A percentile compares a stretch with the other conserved stretches of the same genome.
These are phyloP conservation scores for Hortiboletus flavorubellus DNA, from an alignment of 768 basidiomycete species.

Conservation along the genomic window DNA sequence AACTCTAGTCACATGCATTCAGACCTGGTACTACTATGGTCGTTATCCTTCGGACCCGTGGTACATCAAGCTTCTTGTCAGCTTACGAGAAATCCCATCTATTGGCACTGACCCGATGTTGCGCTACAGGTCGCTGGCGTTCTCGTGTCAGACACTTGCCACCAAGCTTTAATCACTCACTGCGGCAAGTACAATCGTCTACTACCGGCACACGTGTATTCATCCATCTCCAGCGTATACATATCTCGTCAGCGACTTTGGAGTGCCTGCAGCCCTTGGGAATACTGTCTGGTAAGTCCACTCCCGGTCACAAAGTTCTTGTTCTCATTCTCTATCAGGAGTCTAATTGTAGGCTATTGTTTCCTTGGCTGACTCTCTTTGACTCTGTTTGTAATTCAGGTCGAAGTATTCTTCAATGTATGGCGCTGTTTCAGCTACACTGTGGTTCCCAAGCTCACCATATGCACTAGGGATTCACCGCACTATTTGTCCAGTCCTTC, in stretches of 20 bases:
- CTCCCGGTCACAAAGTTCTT: not conserved
- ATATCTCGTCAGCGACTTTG: too few relatives aligned
- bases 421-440: not conserved
- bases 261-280: too few relatives aligned
- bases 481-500: conserved; percentile 54
- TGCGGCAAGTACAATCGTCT: conserved; percentile 31
- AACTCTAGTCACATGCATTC: too few relatives aligned
- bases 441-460: not conserved
- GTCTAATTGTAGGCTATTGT: not conserved
- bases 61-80: too few relatives aligned
- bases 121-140: conserved; percentile 43
- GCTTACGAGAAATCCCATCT: not conserved
- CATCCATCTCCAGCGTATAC: too few relatives aligned
- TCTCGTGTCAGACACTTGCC: conserved; percentile 50
- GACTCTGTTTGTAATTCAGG: not conserved
- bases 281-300: too few relatives aligned
- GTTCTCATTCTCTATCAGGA: not conserved
- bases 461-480: conserved; percentile 36
- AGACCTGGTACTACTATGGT: too few relatives aligned
- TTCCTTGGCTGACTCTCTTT: not conserved
- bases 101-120: not conserved
- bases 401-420: too few relatives aligned
- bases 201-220: too few relatives aligned
- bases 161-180: conserved; percentile 54
- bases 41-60: too few relatives aligned